These are phyloP conservation scores for Pichia ethanolica DNA, from an alignment of 805 yeast genomes.

Conservation along the genomic window DNA sequence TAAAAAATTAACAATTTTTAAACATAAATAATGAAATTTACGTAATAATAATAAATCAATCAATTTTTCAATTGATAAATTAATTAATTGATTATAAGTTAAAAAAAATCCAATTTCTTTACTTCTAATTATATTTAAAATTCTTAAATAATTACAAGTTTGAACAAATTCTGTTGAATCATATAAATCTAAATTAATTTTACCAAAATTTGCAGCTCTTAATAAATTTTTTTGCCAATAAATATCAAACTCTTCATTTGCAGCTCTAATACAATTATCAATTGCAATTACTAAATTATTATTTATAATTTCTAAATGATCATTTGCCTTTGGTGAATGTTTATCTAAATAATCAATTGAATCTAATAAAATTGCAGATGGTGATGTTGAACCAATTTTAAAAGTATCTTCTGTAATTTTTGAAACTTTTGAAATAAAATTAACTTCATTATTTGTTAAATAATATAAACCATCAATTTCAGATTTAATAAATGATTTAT, in stretches of 20 bases:
- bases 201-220: constrained; percentile 83
- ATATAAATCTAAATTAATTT: constrained; percentile 47
- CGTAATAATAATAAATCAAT: constrained; percentile 52
- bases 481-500: constrained; percentile 37
- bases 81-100: constrained; percentile 47
- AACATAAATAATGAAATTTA: constrained; percentile 52
- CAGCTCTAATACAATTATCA: constrained; percentile 62
- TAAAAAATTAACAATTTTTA: constrained; percentile 50
- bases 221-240: constrained; percentile 74
- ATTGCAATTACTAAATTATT: constrained; percentile 52
- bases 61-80: constrained; percentile 48
- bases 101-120: constrained; percentile 61
- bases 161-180: constrained; percentile 57
- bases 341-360: constrained; percentile 59
- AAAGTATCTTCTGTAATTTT: constrained; percentile 53
- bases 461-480: constrained; percentile 67
- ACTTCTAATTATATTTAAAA: constrained; percentile 62
- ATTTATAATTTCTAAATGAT: constrained; percentile 53
- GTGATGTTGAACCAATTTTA: constrained; percentile 74
- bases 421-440: constrained; percentile 59
- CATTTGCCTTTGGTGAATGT: constrained; percentile 76
- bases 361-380: constrained; percentile 77
- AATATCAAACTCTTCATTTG: constrained; percentile 69
- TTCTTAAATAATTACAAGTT: constrained; percentile 54
- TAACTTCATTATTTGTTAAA: constrained; percentile 49